Conservation (phyloP, 1,284 basidiomycete genomes). For the Xerocomus amazonicus region DNA sequence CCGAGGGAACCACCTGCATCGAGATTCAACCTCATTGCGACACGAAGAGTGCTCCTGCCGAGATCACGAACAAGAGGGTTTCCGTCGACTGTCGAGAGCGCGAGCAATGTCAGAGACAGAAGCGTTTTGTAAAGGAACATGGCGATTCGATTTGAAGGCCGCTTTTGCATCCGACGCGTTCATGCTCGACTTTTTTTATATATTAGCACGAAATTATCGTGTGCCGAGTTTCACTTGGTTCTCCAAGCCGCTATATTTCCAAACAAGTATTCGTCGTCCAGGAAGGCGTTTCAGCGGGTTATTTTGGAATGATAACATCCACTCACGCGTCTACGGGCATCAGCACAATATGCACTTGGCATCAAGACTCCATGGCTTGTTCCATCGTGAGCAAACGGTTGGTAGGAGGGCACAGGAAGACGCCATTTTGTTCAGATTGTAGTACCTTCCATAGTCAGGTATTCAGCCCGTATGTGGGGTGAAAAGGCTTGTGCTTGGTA, state of each 20-base stretch:
- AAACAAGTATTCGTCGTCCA: background rate
- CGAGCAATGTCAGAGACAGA: conserved; percentile 5
- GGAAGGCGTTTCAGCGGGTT: background rate
- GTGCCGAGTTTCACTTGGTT: background rate
- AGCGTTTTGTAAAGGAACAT: conserved; percentile 7
- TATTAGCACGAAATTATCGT: too few species aligned
- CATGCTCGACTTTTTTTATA: background rate
- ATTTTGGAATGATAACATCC: background rate
- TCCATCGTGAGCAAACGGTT: too few species aligned
- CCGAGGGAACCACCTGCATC: background rate
- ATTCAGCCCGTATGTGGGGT: too few species aligned
- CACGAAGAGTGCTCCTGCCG: conserved; percentile 15
- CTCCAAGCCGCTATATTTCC: background rate
- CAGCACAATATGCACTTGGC: too few species aligned
- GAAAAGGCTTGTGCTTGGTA: too few species aligned
- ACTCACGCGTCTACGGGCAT: background rate
- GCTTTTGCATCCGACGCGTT: background rate
- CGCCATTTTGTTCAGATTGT: too few species aligned
- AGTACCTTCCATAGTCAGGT: too few species aligned
- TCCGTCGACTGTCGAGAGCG: conserved; percentile 12
- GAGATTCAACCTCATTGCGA: conserved; percentile 14
- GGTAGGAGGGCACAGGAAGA: too few species aligned
- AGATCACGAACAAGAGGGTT: conserved; percentile 8
- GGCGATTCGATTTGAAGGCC: background rate
- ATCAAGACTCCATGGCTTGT: too few species aligned